These are phyloP conservation scores for Erysimum cheiranthoides DNA, from an alignment of 345 rosid species.

Conservation along the genomic window DNA sequence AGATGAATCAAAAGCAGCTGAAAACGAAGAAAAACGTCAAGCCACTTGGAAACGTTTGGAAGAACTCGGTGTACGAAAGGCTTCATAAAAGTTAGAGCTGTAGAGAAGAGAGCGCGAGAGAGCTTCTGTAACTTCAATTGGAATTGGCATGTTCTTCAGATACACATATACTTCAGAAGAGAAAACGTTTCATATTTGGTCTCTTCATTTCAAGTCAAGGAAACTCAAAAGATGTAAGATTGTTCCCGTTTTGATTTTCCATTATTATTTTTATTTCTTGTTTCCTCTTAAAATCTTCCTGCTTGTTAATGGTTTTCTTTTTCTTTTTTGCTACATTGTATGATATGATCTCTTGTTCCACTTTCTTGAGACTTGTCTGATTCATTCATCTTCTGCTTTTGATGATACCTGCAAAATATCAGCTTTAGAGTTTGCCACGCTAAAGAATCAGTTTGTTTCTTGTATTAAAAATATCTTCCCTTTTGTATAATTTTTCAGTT, in stretches of 20 bases:
- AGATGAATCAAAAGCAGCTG: conserved; percentile 58
- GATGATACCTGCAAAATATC: conserved; percentile 37
- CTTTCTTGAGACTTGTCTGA: conserved; percentile 35
- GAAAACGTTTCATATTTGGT: conserved; percentile 30
- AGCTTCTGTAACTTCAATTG: conserved; percentile 26
- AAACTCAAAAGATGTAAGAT: conserved; percentile 43
- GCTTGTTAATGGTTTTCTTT: conserved; percentile 29
- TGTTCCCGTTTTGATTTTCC: conserved; percentile 35
- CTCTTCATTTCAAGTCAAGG: conserved; percentile 27
- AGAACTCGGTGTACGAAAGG: conserved; percentile 53
- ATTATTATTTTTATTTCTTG: conserved; percentile 8
- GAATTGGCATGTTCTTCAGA: conserved; percentile 26
- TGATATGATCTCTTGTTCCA: conserved; percentile 15
- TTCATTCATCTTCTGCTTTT: conserved; percentile 37
- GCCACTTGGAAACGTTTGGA: conserved; percentile 71
- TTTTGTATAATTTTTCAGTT: conserved; percentile 25
- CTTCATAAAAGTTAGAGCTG: conserved; percentile 38
- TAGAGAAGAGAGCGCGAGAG: conserved; percentile 24
- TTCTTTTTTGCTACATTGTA: conserved; percentile 30
- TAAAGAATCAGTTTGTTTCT: conserved; percentile 29
- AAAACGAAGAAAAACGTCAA: conserved; percentile 57
- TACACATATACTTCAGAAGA: background rate
- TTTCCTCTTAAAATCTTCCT: conserved; percentile 31
- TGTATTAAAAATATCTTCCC: conserved; percentile 31
- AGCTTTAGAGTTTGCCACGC: conserved; percentile 28